These are phyloP conservation scores for Flammula alnicola DNA, from an alignment of 1,284 basidiomycete species.

Conservation along the genomic window DNA sequence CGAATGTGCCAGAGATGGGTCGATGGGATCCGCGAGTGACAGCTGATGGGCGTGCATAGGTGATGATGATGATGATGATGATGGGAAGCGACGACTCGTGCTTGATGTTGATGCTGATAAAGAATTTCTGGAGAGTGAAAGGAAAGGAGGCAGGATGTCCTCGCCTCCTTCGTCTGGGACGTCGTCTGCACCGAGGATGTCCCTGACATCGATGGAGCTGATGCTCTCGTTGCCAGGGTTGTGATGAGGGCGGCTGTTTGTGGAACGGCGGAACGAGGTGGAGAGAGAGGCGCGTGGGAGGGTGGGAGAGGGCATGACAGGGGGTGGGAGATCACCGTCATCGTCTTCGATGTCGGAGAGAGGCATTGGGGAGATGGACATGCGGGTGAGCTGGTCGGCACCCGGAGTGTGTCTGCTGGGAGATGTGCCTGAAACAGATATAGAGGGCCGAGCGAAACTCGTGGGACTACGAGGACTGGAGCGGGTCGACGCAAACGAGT, in stretches of 20 bases:
- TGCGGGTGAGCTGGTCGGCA: constrained; percentile 18
- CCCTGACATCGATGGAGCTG: constrained; percentile 44
- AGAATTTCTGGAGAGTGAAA: neutral
- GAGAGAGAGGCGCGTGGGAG: neutral
- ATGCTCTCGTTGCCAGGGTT: constrained; percentile 42
- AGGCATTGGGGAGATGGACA: constrained; percentile 23
- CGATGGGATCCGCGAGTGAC: constrained; percentile 13
- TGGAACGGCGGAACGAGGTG: constrained; percentile 1
- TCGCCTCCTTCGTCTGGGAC: constrained; percentile 1
- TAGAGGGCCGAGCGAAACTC: no score
- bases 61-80: constrained; percentile 4
- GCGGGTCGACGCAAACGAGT: no score
- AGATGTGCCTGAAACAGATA: no score
- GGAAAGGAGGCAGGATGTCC: constrained; percentile 1
- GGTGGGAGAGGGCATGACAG: constrained; percentile 12
- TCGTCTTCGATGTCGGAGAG: constrained; percentile 29
- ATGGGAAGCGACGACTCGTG: neutral
- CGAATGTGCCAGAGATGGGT: constrained; percentile 3
- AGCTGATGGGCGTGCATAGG: constrained; percentile 4
- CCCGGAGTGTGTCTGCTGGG: neutral
- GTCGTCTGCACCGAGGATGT: constrained; percentile 37
- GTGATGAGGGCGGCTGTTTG: constrained; percentile 4
- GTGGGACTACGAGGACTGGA: no score
- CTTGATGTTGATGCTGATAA: constrained; percentile 2
- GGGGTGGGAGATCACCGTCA: constrained; percentile 10